Conservation (phyloP, 352 stramenopile genomes). For the Globisporangium orthogonon region DNA sequence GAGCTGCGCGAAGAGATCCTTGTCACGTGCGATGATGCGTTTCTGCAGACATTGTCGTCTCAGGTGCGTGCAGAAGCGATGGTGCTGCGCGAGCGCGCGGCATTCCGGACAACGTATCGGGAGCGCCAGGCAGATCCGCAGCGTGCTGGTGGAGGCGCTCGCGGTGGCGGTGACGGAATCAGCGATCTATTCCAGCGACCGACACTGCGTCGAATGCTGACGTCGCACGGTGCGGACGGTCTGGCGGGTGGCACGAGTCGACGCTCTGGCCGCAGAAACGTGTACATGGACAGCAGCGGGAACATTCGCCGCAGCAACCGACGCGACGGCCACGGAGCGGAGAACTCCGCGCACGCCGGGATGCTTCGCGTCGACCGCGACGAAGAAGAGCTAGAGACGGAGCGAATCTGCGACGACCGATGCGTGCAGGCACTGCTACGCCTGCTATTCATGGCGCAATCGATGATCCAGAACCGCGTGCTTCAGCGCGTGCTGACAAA, state of each 20-base stretch:
- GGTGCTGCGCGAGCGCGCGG: constrained; percentile 91
- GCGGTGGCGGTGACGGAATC: constrained; percentile 37
- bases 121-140: constrained; percentile 34
- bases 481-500: constrained; percentile 76
- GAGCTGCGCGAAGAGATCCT: constrained; percentile 96
- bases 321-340: constrained; percentile 26
- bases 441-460: constrained; percentile 78
- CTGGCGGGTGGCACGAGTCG: constrained; percentile 24
- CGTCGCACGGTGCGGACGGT: constrained; percentile 56
- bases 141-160: constrained; percentile 13
- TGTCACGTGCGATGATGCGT: constrained; percentile 93
- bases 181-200: constrained; percentile 65
- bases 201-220: constrained; percentile 76
- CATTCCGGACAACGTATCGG: constrained; percentile 66
- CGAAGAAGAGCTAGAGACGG: constrained; percentile 50
- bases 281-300: constrained; percentile 36
- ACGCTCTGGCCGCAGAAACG: constrained; percentile 27
- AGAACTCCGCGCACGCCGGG: constrained; percentile 27
- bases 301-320: constrained; percentile 24
- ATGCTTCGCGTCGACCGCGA: constrained; percentile 71
- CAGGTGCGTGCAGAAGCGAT: constrained; percentile 94
- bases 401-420: constrained; percentile 63
- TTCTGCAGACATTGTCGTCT: constrained; percentile 92
- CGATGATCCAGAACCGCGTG: constrained; percentile 75
- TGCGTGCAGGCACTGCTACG: constrained; percentile 63